phyloP scores from a whole-genome alignment of 306 rosid genomes.

The Dryas alaskensis region DNA sequence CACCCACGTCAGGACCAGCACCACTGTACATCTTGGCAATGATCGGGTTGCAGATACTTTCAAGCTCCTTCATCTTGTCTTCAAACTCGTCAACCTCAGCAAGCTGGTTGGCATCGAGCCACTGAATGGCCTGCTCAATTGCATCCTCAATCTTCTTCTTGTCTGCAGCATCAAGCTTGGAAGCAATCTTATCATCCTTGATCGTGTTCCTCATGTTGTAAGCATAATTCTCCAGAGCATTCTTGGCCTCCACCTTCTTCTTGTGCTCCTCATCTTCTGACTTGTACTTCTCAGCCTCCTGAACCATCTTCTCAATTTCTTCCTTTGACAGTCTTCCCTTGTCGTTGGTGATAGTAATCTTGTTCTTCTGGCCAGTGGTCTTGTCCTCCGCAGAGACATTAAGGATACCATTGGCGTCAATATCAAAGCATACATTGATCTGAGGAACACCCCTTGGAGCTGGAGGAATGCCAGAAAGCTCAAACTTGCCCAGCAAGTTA shows the following conservation, averaged over 20 bases:
- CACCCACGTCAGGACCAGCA: slow-evolving; percentile 40
- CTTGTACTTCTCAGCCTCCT: slow-evolving; percentile 81
- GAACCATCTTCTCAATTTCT: slow-evolving; percentile 77
- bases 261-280: slow-evolving; percentile 76
- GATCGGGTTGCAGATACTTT: slow-evolving; percentile 61
- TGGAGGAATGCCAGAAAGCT: slow-evolving; percentile 77
- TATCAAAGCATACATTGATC: slow-evolving; percentile 68
- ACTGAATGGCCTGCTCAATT: slow-evolving; percentile 57
- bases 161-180: slow-evolving; percentile 49
- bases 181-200: slow-evolving; percentile 65
- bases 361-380: slow-evolving; percentile 76
- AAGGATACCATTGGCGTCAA: slow-evolving; percentile 68
- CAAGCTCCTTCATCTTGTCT: slow-evolving; percentile 79
- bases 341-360: slow-evolving; percentile 76
- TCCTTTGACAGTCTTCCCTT: slow-evolving; percentile 72
- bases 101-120: slow-evolving; percentile 67
- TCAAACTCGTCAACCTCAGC: slow-evolving; percentile 70
- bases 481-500: slow-evolving; percentile 69
- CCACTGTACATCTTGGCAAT: slow-evolving; percentile 83
- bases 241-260: slow-evolving; percentile 70
- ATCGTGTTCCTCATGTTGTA: slow-evolving; percentile 76
- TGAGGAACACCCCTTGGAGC: slow-evolving; percentile 81
- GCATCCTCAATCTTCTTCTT: slow-evolving; percentile 71
- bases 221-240: slow-evolving; percentile 68
- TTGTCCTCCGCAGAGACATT: slow-evolving; percentile 72